These are phyloP conservation scores for Climacium dendroides DNA, from an alignment of 225 moss, liverwort and hornwort genomes.

Conservation along the genomic window DNA sequence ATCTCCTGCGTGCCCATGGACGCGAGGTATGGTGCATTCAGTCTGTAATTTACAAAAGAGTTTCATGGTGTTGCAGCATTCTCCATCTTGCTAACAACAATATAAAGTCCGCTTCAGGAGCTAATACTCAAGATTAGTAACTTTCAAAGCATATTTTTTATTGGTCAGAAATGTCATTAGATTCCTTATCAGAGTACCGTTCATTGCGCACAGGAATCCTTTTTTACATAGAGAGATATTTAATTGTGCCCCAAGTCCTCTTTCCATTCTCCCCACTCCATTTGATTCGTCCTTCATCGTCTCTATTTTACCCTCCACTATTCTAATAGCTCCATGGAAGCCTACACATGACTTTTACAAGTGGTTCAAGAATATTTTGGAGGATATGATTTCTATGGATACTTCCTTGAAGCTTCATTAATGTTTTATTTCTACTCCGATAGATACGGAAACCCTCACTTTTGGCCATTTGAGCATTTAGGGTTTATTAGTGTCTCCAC, in stretches of 20 bases:
- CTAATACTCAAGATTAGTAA: neutral
- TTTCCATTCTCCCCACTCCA: neutral
- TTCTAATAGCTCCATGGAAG: neutral
- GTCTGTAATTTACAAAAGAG: neutral
- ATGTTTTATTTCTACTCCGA: neutral
- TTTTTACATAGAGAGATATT: neutral
- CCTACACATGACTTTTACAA: neutral
- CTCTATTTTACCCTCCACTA: neutral
- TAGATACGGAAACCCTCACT: neutral
- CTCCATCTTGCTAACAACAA: neutral
- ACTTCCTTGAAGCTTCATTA: neutral
- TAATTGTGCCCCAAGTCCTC: neutral
- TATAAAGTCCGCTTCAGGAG: neutral
- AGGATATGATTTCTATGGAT: neutral
- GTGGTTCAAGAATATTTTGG: neutral
- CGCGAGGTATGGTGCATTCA: conserved; percentile 20
- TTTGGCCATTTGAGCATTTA: neutral
- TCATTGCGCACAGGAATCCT: too few species aligned
- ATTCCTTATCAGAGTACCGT: neutral
- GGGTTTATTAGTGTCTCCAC: neutral
- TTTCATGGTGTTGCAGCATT: neutral
- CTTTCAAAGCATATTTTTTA: neutral
- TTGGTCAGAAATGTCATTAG: neutral
- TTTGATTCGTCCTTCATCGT: neutral
- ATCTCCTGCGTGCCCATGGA: conserved; percentile 85